Conservation (phyloP, 2,329 filamentous ascomycete species). For the Metarhizium brunneum region DNA sequence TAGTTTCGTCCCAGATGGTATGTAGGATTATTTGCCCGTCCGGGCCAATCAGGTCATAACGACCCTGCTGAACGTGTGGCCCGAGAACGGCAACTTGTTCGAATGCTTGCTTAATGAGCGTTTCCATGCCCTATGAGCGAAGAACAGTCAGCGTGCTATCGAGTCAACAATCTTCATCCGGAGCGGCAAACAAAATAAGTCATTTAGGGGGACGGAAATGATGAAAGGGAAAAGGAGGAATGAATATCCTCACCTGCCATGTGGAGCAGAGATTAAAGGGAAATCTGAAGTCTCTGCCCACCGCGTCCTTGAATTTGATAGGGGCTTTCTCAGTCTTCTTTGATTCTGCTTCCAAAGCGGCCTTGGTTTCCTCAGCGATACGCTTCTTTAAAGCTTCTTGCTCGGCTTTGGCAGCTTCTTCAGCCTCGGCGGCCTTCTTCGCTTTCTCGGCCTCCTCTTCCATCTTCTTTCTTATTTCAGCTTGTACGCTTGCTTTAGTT, state of each 20-base stretch:
- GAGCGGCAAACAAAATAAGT: background rate
- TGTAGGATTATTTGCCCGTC: conserved; percentile 77
- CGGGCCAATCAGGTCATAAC: conserved; percentile 72
- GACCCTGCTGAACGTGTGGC: conserved; percentile 65
- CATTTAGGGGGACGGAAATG: background rate
- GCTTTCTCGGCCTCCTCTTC: conserved; percentile 24
- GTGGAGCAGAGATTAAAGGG: conserved; percentile 78
- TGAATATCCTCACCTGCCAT: conserved; percentile 55
- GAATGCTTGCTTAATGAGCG: conserved; percentile 78
- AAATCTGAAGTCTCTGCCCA: conserved; percentile 87
- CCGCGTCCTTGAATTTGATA: conserved; percentile 84
- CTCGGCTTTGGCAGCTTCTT: conserved; percentile 38
- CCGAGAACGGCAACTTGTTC: conserved; percentile 68
- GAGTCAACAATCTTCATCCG: background rate
- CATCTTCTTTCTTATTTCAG: conserved; percentile 38
- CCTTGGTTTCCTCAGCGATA: conserved; percentile 44
- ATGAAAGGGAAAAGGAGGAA: background rate
- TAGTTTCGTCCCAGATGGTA: conserved; percentile 66
- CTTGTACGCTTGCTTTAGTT: conserved; percentile 38
- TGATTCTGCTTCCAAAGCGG: conserved; percentile 36
- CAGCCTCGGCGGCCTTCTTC: conserved; percentile 28
- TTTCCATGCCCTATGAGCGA: conserved; percentile 67
- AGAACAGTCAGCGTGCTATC: conserved; percentile 5
- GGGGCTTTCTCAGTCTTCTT: conserved; percentile 57
- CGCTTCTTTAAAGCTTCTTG: conserved; percentile 53